phyloP scores from a whole-genome alignment of 768 basidiomycete species.

The Leucocoprinus birnbaumii region DNA sequence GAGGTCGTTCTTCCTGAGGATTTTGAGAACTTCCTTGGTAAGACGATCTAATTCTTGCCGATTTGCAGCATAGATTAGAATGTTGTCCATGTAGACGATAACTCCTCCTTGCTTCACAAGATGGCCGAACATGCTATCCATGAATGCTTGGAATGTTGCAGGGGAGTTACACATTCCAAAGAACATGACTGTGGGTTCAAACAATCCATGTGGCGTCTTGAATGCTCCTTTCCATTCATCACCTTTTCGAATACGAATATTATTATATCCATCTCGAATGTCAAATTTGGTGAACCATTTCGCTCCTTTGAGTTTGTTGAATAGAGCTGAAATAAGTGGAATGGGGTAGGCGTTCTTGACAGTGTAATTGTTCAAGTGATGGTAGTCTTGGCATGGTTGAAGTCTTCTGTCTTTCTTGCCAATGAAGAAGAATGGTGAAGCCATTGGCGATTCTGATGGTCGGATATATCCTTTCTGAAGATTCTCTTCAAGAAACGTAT shows the following conservation, averaged over 20 bases:
- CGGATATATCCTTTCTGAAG: conserved; percentile 4
- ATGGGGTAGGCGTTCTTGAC: conserved; percentile 30
- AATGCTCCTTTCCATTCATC: conserved; percentile 11
- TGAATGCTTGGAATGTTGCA: conserved; percentile 17
- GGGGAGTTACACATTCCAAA: conserved; percentile 15
- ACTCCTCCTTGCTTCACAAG: conserved; percentile 24
- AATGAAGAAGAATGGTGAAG: conserved; percentile 20
- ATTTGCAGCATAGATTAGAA: conserved; percentile 26
- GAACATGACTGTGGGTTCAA: conserved; percentile 18
- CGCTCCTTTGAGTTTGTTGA: conserved; percentile 14
- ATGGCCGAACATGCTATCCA: conserved; percentile 11
- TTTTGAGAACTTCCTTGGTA: conserved; percentile 3
- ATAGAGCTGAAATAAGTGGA: conserved; percentile 29
- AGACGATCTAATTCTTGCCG: not conserved
- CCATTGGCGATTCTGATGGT: conserved; percentile 3
- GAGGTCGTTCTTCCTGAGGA: not conserved
- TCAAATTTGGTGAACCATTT: conserved; percentile 11
- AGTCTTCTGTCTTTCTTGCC: conserved; percentile 21
- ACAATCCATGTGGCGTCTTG: conserved; percentile 13
- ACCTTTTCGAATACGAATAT: conserved; percentile 1
- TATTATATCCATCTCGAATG: conserved; percentile 5
- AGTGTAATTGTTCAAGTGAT: conserved; percentile 29
- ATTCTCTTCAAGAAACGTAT: conserved; percentile 2
- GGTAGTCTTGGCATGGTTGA: conserved; percentile 26
- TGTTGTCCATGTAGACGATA: conserved; percentile 39